Percentiles rank a stretch among this genome's conserved stretches.
phyloP scores from a whole-genome alignment of 495 filamentous ascomycete species.

The Sphaerosporella brunnea region DNA sequence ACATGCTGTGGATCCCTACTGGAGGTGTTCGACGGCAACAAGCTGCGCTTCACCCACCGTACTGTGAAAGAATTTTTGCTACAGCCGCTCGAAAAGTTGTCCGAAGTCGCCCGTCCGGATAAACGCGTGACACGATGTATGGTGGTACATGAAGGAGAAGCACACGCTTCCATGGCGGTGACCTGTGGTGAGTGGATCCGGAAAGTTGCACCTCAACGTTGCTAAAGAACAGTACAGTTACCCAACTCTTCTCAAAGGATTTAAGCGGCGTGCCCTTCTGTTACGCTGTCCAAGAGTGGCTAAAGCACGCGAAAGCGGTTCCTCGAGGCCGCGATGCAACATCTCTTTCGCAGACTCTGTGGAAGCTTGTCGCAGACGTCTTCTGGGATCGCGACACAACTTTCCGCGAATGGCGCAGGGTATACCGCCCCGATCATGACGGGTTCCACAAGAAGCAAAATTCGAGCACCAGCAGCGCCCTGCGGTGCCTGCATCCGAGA shows the following conservation, averaged over 20 bases:
- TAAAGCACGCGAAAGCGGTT: not conserved
- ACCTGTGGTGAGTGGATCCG: constrained; percentile 1
- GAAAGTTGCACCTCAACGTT: not conserved
- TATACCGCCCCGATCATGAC: too few relatives aligned
- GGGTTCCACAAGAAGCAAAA: too few relatives aligned
- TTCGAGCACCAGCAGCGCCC: too few relatives aligned
- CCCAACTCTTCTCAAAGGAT: constrained; percentile 3
- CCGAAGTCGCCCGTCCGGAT: not conserved
- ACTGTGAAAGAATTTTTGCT: constrained; percentile 11
- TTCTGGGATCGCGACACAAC: not conserved
- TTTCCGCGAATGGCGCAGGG: too few relatives aligned
- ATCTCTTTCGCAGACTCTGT: not conserved
- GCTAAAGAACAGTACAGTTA: too few relatives aligned
- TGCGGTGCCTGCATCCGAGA: too few relatives aligned
- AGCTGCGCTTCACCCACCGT: constrained; percentile 8
- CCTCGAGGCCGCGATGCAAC: not conserved
- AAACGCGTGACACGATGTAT: not conserved
- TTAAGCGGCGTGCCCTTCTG: not conserved
- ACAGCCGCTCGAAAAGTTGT: constrained; percentile 1
- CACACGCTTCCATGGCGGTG: not conserved
- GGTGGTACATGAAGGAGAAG: not conserved
- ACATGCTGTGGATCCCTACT: constrained; percentile 2
- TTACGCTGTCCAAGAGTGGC: not conserved
- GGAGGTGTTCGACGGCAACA: constrained; percentile 3
- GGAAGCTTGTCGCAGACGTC: constrained; percentile 2